A percentile compares a stretch with the other conserved stretches of the same genome.
Evolutionary conservation across 345 rosid species (phyloP).

Genomic region (Salix suchowensis): DNA sequence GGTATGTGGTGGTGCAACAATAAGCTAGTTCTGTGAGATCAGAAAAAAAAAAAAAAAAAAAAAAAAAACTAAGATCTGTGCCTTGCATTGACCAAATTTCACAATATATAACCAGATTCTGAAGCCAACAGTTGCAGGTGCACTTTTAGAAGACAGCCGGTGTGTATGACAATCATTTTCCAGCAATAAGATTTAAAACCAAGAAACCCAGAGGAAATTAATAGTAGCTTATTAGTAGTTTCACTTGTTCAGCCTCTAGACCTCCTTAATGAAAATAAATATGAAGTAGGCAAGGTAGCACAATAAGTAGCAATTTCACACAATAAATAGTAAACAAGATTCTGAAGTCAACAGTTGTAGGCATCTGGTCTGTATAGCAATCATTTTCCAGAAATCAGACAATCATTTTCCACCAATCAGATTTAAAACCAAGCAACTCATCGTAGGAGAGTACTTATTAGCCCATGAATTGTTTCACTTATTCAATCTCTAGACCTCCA

Average conservation of each 20-base stretch:
- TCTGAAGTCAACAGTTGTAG: neutral
- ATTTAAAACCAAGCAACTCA: neutral
- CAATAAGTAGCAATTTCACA: neutral
- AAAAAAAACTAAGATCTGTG: too few relatives aligned
- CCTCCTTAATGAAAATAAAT: neutral
- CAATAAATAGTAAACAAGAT: neutral
- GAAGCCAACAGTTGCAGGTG: neutral
- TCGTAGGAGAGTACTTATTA: neutral
- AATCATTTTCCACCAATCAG: neutral
- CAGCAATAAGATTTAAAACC: neutral
- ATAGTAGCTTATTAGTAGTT: neutral
- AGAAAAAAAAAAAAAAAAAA: too few relatives aligned
- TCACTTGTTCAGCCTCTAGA: neutral
- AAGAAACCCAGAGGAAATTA: neutral
- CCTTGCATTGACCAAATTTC: neutral
- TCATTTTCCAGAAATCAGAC: neutral
- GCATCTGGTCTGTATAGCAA: neutral
- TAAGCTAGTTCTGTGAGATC: neutral
- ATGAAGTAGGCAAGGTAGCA: neutral
- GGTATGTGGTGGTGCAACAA: neutral
- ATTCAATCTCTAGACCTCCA: neutral
- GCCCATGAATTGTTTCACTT: neutral
- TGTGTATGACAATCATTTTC: neutral
- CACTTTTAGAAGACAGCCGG: neutral
- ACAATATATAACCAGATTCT: neutral